Evolutionary conservation across 768 basidiomycete species (phyloP), one percentile per base, ranked within the genome.

Genomic region (Mycena galopus): DNA sequence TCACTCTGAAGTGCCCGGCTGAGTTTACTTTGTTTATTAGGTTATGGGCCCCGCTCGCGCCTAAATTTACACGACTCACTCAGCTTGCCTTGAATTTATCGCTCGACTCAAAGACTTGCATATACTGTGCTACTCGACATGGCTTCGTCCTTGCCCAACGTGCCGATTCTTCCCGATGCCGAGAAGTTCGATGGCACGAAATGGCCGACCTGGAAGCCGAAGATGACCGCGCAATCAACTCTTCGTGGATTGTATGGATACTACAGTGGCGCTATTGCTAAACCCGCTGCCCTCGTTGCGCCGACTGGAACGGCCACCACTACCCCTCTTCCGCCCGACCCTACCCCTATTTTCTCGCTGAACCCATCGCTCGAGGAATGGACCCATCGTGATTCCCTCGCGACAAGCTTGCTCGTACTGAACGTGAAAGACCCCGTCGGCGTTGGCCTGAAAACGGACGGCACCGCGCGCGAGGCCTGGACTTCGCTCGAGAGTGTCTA

Each of bases 391-490:
- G 76, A 81, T 39, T 75, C 73, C 0, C 75, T 77, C 71, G 65
- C 75, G 12, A 44, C 78, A 0, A 23, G 21, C 16, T 8, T 50
- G 5, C 66, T 80, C 32, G 55, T 76, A 16, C 68, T 76, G 39
- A 80, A 80, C 61, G 72, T 73, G 47, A 77, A 78, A 39, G 77
- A 80, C 51, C 33, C 33, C 7, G 33, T 35, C 7, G 33, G 33
- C 12, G 33, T 35, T 12, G 12, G 33, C 12, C 33, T 80, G 12
- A 75, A 76, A 19, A 68, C 71, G 16, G 76, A 76, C 32, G 77
- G 79, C 8, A 76, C 73, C 0, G 77, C 78, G 0, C 73, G 75
- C 0, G 73, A 79, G n/a, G 76, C 77, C 4, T 78, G 75, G 77
- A 59, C 58, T 27, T 71, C 77, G 17, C 69, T 80, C 16, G 68